phyloP scores from a whole-genome alignment of 2,329 filamentous ascomycete species.

The Thelonectria blattea region DNA sequence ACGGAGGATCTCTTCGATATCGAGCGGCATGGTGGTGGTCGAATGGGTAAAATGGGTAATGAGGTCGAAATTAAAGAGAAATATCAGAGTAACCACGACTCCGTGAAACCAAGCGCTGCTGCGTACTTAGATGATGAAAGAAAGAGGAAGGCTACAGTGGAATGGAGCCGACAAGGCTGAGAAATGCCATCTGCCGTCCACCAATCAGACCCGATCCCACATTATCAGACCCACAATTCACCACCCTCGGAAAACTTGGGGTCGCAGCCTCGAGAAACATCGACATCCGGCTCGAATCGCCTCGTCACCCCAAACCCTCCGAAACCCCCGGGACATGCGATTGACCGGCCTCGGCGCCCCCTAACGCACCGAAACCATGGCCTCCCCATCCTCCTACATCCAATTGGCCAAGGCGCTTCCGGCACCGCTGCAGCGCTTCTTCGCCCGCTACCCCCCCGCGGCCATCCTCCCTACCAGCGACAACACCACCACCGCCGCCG shows the following conservation, averaged over 20 bases:
- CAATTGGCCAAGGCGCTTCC: conserved; percentile 76
- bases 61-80: background rate
- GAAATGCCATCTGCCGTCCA: background rate
- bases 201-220: conserved; percentile 24
- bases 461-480: conserved; percentile 55
- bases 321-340: conserved; percentile 18
- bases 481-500: conserved; percentile 36
- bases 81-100: background rate
- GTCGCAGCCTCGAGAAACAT: conserved; percentile 30
- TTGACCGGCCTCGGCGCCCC: conserved; percentile 28
- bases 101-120: background rate
- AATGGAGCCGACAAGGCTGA: conserved; percentile 32
- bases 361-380: conserved; percentile 38
- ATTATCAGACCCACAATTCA: conserved; percentile 3
- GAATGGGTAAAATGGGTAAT: background rate
- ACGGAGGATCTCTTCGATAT: conserved; percentile 83
- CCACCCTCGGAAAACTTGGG: conserved; percentile 28
- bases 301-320: conserved; percentile 1
- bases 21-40: conserved; percentile 57
- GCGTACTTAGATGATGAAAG: conserved; percentile 15
- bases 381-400: conserved; percentile 50
- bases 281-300: background rate
- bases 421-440: conserved; percentile 80
- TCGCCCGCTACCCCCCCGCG: conserved; percentile 84
- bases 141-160: conserved; percentile 10